Conservation (phyloP, 1,284 basidiomycete genomes). For the Malassezia obtusa region DNA sequence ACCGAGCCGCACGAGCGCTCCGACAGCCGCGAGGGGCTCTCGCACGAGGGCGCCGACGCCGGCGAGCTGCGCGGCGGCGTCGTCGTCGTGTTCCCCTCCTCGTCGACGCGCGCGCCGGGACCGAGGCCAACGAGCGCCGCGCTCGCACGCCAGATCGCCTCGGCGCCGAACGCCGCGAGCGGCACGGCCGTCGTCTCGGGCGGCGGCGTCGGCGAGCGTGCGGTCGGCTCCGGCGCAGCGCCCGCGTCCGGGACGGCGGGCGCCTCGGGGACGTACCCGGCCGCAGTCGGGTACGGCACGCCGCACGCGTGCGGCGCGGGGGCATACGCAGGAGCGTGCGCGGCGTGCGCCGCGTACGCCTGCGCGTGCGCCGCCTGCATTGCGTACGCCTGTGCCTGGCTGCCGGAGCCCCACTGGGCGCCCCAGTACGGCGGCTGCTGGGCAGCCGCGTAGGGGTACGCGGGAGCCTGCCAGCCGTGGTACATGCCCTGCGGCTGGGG, state of each 20-base stretch:
- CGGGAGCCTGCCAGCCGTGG: background rate
- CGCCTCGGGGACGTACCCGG: no score
- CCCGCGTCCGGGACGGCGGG: background rate
- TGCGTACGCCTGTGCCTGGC: background rate
- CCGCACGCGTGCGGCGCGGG: background rate
- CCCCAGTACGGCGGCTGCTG: background rate
- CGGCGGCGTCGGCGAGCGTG: background rate
- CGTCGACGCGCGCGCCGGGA: conserved; percentile 14
- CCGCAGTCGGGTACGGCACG: background rate
- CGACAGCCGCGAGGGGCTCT: background rate
- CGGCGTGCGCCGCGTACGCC: background rate
- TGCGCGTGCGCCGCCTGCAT: background rate
- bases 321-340: background rate
- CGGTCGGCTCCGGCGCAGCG: background rate
- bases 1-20: background rate
- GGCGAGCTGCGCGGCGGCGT: background rate
- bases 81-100: background rate
- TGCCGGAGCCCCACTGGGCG: background rate
- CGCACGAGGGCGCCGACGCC: background rate
- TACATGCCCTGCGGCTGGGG: background rate
- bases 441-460: background rate
- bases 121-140: conserved; percentile 27
- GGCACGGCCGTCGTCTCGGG: conserved; percentile 34
- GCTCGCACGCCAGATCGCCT: conserved; percentile 40
- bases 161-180: conserved; percentile 36